Base-by-base conservation (phyloP, 495 filamentous ascomycete species). In the Cercophora newfieldiana region DNA sequence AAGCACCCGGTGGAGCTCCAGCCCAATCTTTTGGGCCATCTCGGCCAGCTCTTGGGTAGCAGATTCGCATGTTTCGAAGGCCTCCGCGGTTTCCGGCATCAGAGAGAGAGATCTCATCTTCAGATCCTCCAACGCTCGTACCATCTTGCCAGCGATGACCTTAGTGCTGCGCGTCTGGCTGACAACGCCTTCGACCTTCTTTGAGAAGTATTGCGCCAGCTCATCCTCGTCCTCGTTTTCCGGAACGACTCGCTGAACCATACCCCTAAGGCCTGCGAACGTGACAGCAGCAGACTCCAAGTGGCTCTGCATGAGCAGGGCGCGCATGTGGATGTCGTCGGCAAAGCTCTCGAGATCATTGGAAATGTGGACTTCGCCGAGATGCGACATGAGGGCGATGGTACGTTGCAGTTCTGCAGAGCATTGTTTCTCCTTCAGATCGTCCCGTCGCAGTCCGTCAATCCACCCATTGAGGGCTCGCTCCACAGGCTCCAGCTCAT, bases 401-500 rank as follows among this genome's bases (percentile, higher is more conserved):
- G 90, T 90, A 59, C 91, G 80, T 73, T 95, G 89, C 37, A 98
- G 78, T 72, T 97, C 93, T 6, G 84, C 83, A 1, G 87, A 88
- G 71, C 93, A 91, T 60, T 92, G 89, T 70, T 89, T 87, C 78
- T 90, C 88, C 72, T 93, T 91, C n/a, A 98, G 74, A 61, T 97
- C 94, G 68, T 97, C 93, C 58, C 87, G 87, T 66, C 91, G 88
- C 56, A 97, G 72, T 2, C 83, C 84, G 48, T 97, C 93, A 67
- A 98, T 89, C 89, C 94, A 97, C 29, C 86, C 86, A 70, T 97
- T 96, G 47, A 98, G 77, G 0, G 91, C 91, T 37, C 92, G 83
- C 77, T 99, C 95, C 16, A 98, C 93, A 2, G 94, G 94, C 73
- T 97, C 93, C 67, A 98, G 82, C 72, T 98, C 95, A 69, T 94